Evolutionary conservation across 169 alveolate genomes (phyloP), one percentile per base, ranked within the genome.

Genomic region (Perkinsus chesapeaki): DNA sequence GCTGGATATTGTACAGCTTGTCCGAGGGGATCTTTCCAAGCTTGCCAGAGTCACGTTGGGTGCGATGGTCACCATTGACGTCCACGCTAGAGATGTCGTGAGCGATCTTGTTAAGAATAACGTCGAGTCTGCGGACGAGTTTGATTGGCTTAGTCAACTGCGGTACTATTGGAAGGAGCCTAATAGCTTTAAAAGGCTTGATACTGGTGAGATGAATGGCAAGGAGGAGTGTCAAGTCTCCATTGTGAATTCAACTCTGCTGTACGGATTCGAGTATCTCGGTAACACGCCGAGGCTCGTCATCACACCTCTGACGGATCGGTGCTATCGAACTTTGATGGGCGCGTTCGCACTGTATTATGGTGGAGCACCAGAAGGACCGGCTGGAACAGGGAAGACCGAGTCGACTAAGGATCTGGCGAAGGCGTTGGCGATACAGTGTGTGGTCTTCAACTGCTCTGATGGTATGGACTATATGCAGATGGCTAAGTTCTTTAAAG

Each of bases 301-400:
- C 39, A 96, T 98, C 92, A 98, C 99, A 23, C 99, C 99, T 36
- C 96, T 98, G 91, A 97, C 98, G 36, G 98, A 97, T 93, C 96
- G 98, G 91, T 98, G 99, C 95, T 97, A 97, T 93, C 96, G 98
- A 92, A 97, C 98, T 48, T 95, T 97, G 47, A 96, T 97, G 96
- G 98, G 98, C 5, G 99, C 99, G n/a, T 93, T 96, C 92, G 96
- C 97, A 91, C 96, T 96, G 91, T 96, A 96, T 94, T 97, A 97
- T 94, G 99, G 99, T n/a, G 99, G 99, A 9, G 99, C 98, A 1
- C 99, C 98, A n/a, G 99, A 98, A 43, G 99, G 99, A 0, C 99
- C 98, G 0, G 99, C 99, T 0, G 99, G 99, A n/a, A 96, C 98
- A 39, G 98, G 98, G 72, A 97, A 97, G 95, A 97, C 98, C n/a